phyloP scores from a whole-genome alignment of 1,284 basidiomycete species.

The Xerocomus cyaneibrunnescens region DNA sequence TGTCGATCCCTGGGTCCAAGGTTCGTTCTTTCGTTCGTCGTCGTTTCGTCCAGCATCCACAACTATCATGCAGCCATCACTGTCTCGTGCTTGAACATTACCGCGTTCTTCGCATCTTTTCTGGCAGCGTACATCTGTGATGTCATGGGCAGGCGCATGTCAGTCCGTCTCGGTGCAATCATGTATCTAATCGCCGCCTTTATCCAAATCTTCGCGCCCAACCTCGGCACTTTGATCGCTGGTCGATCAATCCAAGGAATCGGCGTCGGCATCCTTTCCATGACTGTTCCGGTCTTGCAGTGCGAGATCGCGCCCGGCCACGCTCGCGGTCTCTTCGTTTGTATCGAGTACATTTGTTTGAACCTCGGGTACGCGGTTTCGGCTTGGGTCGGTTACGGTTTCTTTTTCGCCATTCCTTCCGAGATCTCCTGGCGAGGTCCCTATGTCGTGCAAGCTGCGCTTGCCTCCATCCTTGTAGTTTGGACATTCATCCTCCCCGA shows the following conservation, averaged over 20 bases:
- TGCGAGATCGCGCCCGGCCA: conserved; percentile 55
- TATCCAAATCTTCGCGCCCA: conserved; percentile 46
- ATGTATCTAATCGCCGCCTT: conserved; percentile 49
- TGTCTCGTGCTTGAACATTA: conserved; percentile 51
- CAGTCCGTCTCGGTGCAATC: conserved; percentile 48
- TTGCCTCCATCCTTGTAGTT: conserved; percentile 44
- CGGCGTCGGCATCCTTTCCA: conserved; percentile 51
- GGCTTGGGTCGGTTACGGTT: conserved; percentile 52
- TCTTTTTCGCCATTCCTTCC: conserved; percentile 49
- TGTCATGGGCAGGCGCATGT: conserved; percentile 47
- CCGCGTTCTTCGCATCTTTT: conserved; percentile 48
- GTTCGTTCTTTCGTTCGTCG: conserved; percentile 29
- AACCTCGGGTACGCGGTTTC: conserved; percentile 52
- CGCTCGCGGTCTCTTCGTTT: conserved; percentile 51
- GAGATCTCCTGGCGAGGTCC: conserved; percentile 57
- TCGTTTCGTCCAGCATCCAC: conserved; percentile 3
- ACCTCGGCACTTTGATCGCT: conserved; percentile 44
- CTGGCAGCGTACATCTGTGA: conserved; percentile 50
- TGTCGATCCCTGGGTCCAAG: conserved; percentile 48
- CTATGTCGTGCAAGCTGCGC: conserved; percentile 48
- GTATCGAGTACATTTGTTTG: conserved; percentile 53
- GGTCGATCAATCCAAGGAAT: conserved; percentile 51
- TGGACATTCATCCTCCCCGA: conserved; percentile 53
- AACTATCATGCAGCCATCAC: conserved; percentile 43
- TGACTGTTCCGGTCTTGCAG: conserved; percentile 53